phyloP scores from a whole-genome alignment of 2,329 filamentous ascomycete species.

The Colletotrichum sojae region DNA sequence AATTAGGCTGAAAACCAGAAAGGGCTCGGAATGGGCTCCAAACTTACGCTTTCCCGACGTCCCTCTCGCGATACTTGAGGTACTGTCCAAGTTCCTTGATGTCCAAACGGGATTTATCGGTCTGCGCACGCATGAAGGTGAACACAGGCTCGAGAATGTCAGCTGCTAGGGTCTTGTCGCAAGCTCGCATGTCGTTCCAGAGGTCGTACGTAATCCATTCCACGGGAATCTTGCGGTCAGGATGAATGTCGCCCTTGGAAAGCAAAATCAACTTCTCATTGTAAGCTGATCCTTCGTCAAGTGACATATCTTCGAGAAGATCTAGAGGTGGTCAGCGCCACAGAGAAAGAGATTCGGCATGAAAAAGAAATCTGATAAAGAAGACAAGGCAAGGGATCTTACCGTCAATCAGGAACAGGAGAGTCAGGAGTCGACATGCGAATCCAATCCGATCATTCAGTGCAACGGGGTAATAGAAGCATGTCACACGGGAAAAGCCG shows the following conservation, averaged over 20 bases:
- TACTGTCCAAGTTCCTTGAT: constrained; percentile 14
- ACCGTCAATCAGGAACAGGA: constrained; percentile 20
- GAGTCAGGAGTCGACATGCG: constrained; percentile 7
- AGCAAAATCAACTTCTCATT: constrained; percentile 10
- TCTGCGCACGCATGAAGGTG: constrained; percentile 23
- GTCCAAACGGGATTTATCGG: constrained; percentile 8
- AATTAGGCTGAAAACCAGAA: too few relatives aligned
- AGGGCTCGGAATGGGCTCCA: too few relatives aligned
- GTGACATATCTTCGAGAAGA: constrained; percentile 13
- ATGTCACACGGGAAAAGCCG: constrained; percentile 12
- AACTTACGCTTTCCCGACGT: constrained; percentile 23
- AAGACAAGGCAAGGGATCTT: neutral
- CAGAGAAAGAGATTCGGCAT: neutral
- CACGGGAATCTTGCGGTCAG: constrained; percentile 5
- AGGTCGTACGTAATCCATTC: constrained; percentile 27
- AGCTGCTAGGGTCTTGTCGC: constrained; percentile 1
- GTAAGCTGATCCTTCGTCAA: constrained; percentile 14
- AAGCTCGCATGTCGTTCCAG: constrained; percentile 14
- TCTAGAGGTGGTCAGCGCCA: neutral
- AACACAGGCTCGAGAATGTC: constrained; percentile 12
- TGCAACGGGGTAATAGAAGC: constrained; percentile 12
- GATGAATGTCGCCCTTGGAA: neutral
- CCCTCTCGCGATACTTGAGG: constrained; percentile 21
- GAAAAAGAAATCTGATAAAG: neutral
- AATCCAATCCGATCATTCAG: constrained; percentile 5